These are phyloP conservation scores for Saccharomyces pastorianus DNA, from an alignment of 1,139 yeast genomes.

Conservation along the genomic window DNA sequence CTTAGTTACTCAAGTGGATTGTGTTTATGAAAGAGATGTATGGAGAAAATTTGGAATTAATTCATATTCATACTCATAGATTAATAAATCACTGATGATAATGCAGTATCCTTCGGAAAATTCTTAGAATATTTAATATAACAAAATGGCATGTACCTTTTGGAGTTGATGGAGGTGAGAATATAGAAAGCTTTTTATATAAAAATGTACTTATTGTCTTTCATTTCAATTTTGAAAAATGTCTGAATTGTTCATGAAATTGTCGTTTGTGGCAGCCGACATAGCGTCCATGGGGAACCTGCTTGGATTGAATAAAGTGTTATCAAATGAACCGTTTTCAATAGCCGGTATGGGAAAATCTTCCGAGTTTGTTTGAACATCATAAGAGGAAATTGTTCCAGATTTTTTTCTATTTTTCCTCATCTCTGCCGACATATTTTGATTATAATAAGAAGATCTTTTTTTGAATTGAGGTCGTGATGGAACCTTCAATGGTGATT, in stretches of 20 bases:
- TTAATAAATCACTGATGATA: neutral
- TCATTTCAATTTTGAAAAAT: neutral
- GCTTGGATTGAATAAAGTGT: neutral
- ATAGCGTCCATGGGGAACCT: neutral
- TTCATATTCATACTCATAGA: slow-evolving; percentile 15
- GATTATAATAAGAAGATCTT: neutral
- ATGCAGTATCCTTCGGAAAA: neutral
- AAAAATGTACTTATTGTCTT: neutral
- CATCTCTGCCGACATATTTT: neutral
- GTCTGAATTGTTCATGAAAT: neutral
- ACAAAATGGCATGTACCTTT: neutral
- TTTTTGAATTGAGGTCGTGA: neutral
- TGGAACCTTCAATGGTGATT: neutral
- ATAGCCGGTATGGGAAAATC: neutral
- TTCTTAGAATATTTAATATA: neutral
- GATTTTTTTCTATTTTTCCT: neutral
- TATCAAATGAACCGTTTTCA: neutral
- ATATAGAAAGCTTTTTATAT: neutral
- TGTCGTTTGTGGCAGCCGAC: neutral
- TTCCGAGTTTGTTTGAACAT: neutral
- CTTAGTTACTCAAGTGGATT: slow-evolving; percentile 19
- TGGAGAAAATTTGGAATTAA: slow-evolving; percentile 29
- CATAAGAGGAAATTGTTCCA: neutral
- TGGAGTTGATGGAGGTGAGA: neutral
- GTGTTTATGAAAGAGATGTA: slow-evolving; percentile 23